A percentile compares a stretch with the other conserved stretches of the same genome.
These are phyloP conservation scores for Hansenula sp. DNA, from an alignment of 1,139 yeast species.

Conservation along the genomic window DNA sequence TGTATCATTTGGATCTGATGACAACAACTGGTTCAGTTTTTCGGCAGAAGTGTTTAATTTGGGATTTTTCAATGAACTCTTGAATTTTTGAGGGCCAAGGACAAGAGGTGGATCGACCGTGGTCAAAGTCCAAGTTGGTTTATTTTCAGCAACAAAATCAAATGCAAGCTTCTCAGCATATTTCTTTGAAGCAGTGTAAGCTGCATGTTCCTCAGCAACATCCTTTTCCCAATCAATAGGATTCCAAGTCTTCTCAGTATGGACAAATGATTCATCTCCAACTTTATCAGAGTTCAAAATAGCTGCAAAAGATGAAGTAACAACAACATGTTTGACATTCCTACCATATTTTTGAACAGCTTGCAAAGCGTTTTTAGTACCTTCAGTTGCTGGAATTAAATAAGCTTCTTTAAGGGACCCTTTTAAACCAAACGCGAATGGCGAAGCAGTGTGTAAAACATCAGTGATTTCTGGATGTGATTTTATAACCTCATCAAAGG, in stretches of 20 bases:
- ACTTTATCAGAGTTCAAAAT: slow-evolving; percentile 39
- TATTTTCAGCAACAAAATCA: slow-evolving; percentile 35
- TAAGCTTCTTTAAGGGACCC: too few species aligned
- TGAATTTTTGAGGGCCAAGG: slow-evolving; percentile 38
- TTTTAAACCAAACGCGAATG: too few species aligned
- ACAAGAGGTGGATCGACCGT: slow-evolving; percentile 42
- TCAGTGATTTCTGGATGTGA: slow-evolving; percentile 35
- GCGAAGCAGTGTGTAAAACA: too few species aligned
- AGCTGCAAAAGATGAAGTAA: slow-evolving; percentile 56
- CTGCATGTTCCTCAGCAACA: too few species aligned
- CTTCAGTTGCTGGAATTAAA: too few species aligned
- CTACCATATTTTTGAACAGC: too few species aligned
- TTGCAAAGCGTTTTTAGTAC: too few species aligned
- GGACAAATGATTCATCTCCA: slow-evolving; percentile 28
- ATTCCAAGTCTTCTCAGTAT: slow-evolving; percentile 39
- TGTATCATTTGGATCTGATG: slow-evolving; percentile 12
- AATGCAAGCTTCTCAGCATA: slow-evolving; percentile 48
- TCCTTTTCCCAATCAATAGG: slow-evolving; percentile 33
- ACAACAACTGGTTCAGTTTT: slow-evolving; percentile 19
- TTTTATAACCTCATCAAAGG: slow-evolving; percentile 37
- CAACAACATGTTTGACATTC: slow-evolving; percentile 41
- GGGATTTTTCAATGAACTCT: slow-evolving; percentile 22
- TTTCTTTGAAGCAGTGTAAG: slow-evolving; percentile 36
- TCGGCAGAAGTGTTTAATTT: slow-evolving; percentile 33
- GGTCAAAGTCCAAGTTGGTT: slow-evolving; percentile 32